Base-by-base conservation (phyloP, 257 asterid species). In the Nicotiana paniculata region DNA sequence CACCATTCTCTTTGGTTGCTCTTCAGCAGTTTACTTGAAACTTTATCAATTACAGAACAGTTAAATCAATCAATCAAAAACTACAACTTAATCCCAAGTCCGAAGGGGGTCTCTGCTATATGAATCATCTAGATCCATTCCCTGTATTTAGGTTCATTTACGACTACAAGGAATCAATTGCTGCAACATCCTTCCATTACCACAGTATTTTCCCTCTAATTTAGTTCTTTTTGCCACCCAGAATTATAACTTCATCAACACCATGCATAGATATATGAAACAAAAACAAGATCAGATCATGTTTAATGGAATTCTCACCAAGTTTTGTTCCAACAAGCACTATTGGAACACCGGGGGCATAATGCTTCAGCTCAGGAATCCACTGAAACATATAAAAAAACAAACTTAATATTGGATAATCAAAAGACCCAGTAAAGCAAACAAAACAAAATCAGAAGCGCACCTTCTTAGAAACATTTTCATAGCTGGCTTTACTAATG, bases 341-440 rank as follows among this genome's bases (percentile, higher is more conserved):
- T 26, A 89, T 89, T 12, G 92, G 92, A 32, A 89, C 92, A 35
- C 92, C 92, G 59, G 92, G 92, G 48, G 92, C 92, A 77, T 89
- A 89, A 80, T 89, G 92, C 87, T 88, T 89, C 92, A 89, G 83
- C 85, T 89, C 92, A 13, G 92, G 91, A 83, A 89, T 89, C 92
- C 92, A 89, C 92, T 89, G 85, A 86, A 81, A 77, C 65, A 64
- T 33, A 43, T 35, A 43, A 79, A 64, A 21, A 51, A 61, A 79
- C 30, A 82, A 51, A 51, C 24, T 69, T 79, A 64, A 35, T 62
- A 51, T 48, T 59, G 77, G 72, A 63, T 35, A 54, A 39, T 30
- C 59, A 76, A 11, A 84, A 48, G 63, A 63, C 18, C 39, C 48
- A 57, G n/a, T 21, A 28, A 15, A 6, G 24, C 55, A 64, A 85